Base-by-base conservation (phyloP, 2,329 filamentous ascomycete genomes). In the Penicillium hordei region DNA sequence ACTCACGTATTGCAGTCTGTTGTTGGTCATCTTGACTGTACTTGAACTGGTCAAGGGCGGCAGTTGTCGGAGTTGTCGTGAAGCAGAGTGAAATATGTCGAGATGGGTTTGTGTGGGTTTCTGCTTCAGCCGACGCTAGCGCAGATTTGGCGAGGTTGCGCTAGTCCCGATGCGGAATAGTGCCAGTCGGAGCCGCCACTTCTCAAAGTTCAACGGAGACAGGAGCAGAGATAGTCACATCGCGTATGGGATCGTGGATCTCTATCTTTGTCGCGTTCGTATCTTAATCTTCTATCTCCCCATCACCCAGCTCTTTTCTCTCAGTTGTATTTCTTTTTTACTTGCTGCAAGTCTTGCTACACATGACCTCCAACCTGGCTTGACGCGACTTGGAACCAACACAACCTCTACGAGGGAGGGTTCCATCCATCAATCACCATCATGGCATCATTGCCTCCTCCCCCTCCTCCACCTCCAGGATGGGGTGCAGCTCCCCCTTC, bases 401-500 rank as follows among this genome's bases (percentile, higher is more conserved):
- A 60, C 48, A 58, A 60, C 58, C 67, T 68, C 59, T 60, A 66
- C 67, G 63, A 65, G 58, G 61, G 65, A 60, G 67, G 63, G 64
- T 69, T 62, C 57, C 57, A 42, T 58, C 57, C 61, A 65, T 63
- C 60, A 38, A 59, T 60, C 60, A 63, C 67, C 67, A 77, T 57
- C 59, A 87, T 86, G 86, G 80, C 82, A 69, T 85, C 79, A 67
- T 75, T 85, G 67, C 85, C 86, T 65, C 82, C 82, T 69, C 87
- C 88, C 33, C 87, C 87, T 45, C 87, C 88, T n/a, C 88, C 88
- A 58, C 88, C 88, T 60, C 86, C 86, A 62, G 85, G 86, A 75
- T 88, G 85, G 84, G 79, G 79, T 62, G 79, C 80, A 60, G 78
- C 79, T 63, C 79, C 81, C 66, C 79, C 81, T 66, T 79, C 81